Base-by-base conservation (phyloP, 1,139 yeast genomes). In the Magnusiomyces sp. region DNA sequence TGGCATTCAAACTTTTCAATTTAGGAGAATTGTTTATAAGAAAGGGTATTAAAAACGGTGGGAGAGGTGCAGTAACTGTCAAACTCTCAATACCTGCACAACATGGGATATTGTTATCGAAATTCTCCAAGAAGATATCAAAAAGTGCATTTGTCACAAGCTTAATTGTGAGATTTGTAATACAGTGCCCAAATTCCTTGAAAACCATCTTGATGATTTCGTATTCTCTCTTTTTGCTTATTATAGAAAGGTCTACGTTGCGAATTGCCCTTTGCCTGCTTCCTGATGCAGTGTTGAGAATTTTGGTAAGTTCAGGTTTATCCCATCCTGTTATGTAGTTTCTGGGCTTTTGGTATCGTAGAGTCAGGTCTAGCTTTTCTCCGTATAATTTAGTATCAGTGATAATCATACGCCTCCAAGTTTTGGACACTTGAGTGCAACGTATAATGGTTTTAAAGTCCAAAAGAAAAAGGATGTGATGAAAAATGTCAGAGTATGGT, bases 401-500 rank as follows among this genome's bases (percentile, higher is more conserved):
- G 9, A 23, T n/a, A 16, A 42, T 14, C 45, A 31, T 32, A 5
- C 37, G 23, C 14, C 45, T 36, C 45, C 45, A 42, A n/a, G 23
- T 14, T 33, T 19, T 32, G 38, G 29, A 16, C n/a, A 42, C 45
- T 16, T 33, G 14, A 4, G 38, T 32, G 38, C 45, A 42, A 14
- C 19, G 38, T 11, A 42, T n/a, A 16, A 42, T 32, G 2, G 45
- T 14, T 10, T 13, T n/a, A 33, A 42, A 42, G 11, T 42, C 45
- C 3, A 42, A 37, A 9, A n/a, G 20, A 20, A 16, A 17, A 7
- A 42, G n/a, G 16, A 42, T 42, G 4, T 36, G 45, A 9, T 23
- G 45, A 33, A 42, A 42, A 6, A 42, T 17, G 14, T 42, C 45
- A 32, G 20, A 16, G 14, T 42, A 42, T 14, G 45, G 45, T 6